Base-by-base conservation (phyloP, 805 yeast genomes). In the Saturnispora bothae region DNA sequence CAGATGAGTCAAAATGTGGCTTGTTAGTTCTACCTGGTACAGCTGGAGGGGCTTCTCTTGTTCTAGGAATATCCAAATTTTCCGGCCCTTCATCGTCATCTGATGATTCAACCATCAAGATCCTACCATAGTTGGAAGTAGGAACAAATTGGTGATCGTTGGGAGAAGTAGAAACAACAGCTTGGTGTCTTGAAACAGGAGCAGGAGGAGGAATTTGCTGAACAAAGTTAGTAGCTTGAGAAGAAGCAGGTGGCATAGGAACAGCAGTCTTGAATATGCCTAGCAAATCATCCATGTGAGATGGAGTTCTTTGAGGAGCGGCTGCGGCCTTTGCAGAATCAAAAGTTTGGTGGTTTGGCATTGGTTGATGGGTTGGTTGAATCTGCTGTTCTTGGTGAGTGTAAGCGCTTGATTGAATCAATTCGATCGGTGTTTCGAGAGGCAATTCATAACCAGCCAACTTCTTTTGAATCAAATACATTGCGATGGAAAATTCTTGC, bases 401-500 rank as follows among this genome's bases (percentile, higher is more conserved):
- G 34, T 75, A 52, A 4, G 44, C 21, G 27, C 54, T 49, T 27
- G 53, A 48, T 33, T 53, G 51, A 26, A 56, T 45, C 48, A 88
- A 64, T 19, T 74, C 67, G 15, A 71, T 71, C 3, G 96, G 96
- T 17, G 86, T 73, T 12, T 78, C 70, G 41, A 74, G 74, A 2
- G 98, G 97, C 46, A 92, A 66, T 20, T 72, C 76, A 40, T 51
- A 48, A 15, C 97, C 97, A 2, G 82, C 70, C 42, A 88, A 66
- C 51, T 73, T 80, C 59, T 80, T 83, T 60, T 86, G 94, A 7
- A 92, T 92, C 47, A 92, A 70, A 54, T 79, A 89, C 84, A 92
- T 80, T 14, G 97, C 96, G 53, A 92, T 79, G 3, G 94, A 78
- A 57, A 92, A 92, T 57, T 92, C 98, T 46, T 74, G 67, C 50